Evolutionary conservation across 768 basidiomycete genomes (phyloP).

Genomic region (Tulasnella sp.): DNA sequence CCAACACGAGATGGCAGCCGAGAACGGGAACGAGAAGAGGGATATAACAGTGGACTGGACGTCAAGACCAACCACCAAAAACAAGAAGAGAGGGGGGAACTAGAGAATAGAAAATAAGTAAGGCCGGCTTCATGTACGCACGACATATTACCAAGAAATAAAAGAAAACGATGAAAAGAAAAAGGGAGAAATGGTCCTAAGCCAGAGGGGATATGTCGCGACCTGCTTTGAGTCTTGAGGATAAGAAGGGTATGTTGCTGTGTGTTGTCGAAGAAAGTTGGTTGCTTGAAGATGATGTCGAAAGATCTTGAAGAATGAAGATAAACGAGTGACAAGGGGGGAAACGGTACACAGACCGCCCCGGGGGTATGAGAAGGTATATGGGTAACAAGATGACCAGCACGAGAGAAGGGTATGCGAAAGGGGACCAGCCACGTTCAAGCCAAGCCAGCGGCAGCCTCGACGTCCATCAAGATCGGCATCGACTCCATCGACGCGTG

Average conservation of each 20-base stretch:
- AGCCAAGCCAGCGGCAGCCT: background rate
- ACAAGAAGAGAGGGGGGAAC: background rate
- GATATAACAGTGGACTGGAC: background rate
- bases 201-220: background rate
- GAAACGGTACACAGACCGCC: too few relatives aligned
- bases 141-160: background rate
- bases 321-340: too few relatives aligned
- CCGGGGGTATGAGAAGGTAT: too few relatives aligned
- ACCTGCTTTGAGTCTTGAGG: background rate
- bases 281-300: too few relatives aligned
- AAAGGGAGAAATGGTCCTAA: background rate
- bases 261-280: background rate
- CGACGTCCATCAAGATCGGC: background rate
- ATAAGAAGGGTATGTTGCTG: background rate
- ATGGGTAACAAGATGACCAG: too few relatives aligned
- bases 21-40: background rate
- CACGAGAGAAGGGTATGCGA: too few relatives aligned
- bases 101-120: background rate
- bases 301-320: too few relatives aligned
- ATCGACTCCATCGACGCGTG: background rate
- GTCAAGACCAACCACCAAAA: background rate
- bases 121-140: background rate
- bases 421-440: background rate
- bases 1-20: background rate
- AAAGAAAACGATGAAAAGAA: background rate